These are phyloP conservation scores for Bremia lactucae DNA, from an alignment of 352 stramenopile species.

Conservation along the genomic window DNA sequence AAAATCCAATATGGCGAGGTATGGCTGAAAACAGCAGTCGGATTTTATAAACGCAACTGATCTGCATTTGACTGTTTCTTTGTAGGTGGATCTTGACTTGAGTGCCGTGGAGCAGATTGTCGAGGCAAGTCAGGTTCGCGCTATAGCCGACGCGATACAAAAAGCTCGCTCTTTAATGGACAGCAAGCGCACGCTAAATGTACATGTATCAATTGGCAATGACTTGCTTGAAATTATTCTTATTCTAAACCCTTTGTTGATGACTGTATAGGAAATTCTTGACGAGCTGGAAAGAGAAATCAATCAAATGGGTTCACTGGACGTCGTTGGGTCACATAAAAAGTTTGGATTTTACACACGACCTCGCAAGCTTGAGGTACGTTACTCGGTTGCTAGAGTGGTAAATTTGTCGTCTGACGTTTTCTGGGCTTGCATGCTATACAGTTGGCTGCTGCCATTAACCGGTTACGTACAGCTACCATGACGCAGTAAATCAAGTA, in stretches of 20 bases:
- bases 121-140: slow-evolving; percentile 77
- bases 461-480: slow-evolving; percentile 65
- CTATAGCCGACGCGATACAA: slow-evolving; percentile 63
- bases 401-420: not conserved
- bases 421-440: not conserved
- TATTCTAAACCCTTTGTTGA: not conserved
- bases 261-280: slow-evolving; percentile 39
- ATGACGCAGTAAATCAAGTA: slow-evolving; percentile 64
- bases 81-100: slow-evolving; percentile 76
- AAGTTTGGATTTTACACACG: slow-evolving; percentile 70
- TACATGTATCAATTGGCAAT: slow-evolving; percentile 6
- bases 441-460: slow-evolving; percentile 81
- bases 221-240: not conserved
- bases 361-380: slow-evolving; percentile 75
- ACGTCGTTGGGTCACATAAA: slow-evolving; percentile 37
- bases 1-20: slow-evolving; percentile 85
- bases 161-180: slow-evolving; percentile 50
- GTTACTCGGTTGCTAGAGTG: not conserved
- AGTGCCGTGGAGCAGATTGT: slow-evolving; percentile 83
- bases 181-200: slow-evolving; percentile 39
- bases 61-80: not conserved
- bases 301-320: slow-evolving; percentile 47
- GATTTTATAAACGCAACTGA: not conserved
- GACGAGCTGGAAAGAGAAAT: slow-evolving; percentile 56
- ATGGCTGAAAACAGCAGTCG: slow-evolving; percentile 1